These are phyloP conservation scores for Rhodotorula sp. DNA, from an alignment of 1,284 basidiomycete genomes.

Conservation along the genomic window DNA sequence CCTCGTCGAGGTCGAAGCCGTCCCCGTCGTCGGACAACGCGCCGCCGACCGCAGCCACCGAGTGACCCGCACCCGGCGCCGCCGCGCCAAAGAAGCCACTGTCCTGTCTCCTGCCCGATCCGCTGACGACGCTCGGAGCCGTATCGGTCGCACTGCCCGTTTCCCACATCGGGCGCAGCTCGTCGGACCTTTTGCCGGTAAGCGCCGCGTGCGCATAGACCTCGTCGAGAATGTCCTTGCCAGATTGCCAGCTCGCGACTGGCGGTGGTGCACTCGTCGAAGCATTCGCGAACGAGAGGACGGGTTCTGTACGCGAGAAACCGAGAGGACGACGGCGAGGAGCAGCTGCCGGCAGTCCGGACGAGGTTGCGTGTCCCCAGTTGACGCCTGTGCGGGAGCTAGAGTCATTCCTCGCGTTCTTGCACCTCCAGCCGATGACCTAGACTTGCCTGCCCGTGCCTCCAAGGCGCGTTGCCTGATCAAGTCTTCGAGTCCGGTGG, in stretches of 20 bases:
- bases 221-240: conserved; percentile 11
- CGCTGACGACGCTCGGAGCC: background rate
- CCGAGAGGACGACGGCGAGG: conserved; percentile 29
- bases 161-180: conserved; percentile 25
- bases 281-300: conserved; percentile 21
- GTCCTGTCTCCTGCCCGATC: conserved; percentile 1
- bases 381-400: background rate
- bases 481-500: background rate
- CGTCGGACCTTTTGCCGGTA: conserved; percentile 20
- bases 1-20: conserved; percentile 39
- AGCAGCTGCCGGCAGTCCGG: background rate
- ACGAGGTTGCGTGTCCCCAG: background rate
- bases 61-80: background rate
- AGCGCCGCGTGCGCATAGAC: conserved; percentile 16
- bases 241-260: conserved; percentile 16
- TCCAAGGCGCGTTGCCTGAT: conserved; percentile 2
- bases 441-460: conserved; percentile 12
- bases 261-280: background rate
- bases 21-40: conserved; percentile 18
- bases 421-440: no score
- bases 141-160: conserved; percentile 8
- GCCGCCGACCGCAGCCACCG: background rate
- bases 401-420: background rate
- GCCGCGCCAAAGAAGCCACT: conserved; percentile 8
- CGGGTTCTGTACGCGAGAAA: conserved; percentile 19